Evolutionary conservation across 2,329 filamentous ascomycete species (phyloP).

Genomic region (Colletotrichum eleusines): DNA sequence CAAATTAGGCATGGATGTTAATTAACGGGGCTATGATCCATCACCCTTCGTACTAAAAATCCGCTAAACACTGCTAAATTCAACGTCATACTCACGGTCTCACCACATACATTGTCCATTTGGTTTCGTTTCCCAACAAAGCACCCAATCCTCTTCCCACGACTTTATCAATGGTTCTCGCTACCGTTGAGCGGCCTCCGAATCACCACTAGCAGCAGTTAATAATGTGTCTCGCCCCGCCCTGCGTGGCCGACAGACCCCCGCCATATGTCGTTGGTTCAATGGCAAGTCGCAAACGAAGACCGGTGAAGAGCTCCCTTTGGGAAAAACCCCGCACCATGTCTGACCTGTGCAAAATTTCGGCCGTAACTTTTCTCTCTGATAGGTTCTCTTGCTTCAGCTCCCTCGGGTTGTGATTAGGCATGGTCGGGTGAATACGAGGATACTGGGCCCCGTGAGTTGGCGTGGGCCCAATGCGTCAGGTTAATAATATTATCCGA

Average conservation of each 20-base stretch:
- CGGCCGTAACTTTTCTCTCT: neutral
- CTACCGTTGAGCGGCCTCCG: neutral
- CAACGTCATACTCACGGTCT: constrained; percentile 16
- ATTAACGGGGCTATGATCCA: neutral
- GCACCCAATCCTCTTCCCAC: too few species aligned
- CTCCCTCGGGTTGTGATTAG: neutral
- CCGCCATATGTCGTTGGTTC: neutral
- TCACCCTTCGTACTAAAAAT: neutral
- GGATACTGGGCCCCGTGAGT: too few species aligned
- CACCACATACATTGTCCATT: neutral
- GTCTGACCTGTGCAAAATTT: neutral
- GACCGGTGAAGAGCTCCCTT: neutral
- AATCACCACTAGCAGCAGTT: too few species aligned
- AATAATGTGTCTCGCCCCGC: neutral
- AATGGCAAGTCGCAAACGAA: neutral
- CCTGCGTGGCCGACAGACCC: neutral
- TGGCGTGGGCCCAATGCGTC: neutral
- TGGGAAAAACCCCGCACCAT: neutral
- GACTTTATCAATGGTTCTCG: neutral
- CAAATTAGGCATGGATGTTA: too few species aligned
- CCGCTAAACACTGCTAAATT: constrained; percentile 27
- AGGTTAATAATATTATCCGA: neutral
- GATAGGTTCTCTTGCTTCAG: neutral
- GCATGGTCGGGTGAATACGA: neutral
- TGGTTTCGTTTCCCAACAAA: neutral